Percentiles rank a stretch among this genome's conserved stretches.
Conservation (phyloP, 192 early-diverging fungal species). For the Phycomyces nitens region DNA sequence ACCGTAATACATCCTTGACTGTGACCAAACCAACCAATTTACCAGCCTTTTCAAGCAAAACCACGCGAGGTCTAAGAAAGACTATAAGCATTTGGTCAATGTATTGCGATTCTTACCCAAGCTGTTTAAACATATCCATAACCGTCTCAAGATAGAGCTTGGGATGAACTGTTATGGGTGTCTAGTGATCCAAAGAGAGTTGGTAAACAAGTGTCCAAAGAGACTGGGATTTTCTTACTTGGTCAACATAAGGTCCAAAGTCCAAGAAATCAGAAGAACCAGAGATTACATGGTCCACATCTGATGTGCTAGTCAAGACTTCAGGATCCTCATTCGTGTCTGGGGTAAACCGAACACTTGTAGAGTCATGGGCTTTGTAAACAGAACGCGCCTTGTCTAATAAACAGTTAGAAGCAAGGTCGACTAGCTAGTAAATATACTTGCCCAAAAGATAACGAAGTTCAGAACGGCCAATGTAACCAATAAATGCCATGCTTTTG, state of each 20-base stretch:
- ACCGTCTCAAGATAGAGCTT: conserved; percentile 68
- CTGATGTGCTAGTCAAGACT: conserved; percentile 12
- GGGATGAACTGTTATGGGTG: conserved; percentile 71
- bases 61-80: conserved; percentile 54
- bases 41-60: conserved; percentile 64
- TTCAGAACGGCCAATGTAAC: conserved; percentile 67
- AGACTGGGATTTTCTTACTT: conserved; percentile 28
- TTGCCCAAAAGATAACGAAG: conserved; percentile 54
- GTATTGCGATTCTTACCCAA: conserved; percentile 50
- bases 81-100: not conserved
- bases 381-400: conserved; percentile 45
- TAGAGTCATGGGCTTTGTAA: conserved; percentile 41
- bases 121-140: conserved; percentile 80
- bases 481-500: conserved; percentile 56
- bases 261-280: conserved; percentile 42
- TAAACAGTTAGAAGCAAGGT: conserved; percentile 1
- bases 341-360: conserved; percentile 47
- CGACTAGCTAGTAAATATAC: not conserved
- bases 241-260: conserved; percentile 54
- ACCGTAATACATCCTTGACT: conserved; percentile 71
- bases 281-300: conserved; percentile 10
- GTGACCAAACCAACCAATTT: conserved; percentile 67
- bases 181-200: conserved; percentile 34
- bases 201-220: not conserved
- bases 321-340: conserved; percentile 23